Evolutionary conservation across 306 rosid genomes (phyloP).

Genomic region (Malus fusca): DNA sequence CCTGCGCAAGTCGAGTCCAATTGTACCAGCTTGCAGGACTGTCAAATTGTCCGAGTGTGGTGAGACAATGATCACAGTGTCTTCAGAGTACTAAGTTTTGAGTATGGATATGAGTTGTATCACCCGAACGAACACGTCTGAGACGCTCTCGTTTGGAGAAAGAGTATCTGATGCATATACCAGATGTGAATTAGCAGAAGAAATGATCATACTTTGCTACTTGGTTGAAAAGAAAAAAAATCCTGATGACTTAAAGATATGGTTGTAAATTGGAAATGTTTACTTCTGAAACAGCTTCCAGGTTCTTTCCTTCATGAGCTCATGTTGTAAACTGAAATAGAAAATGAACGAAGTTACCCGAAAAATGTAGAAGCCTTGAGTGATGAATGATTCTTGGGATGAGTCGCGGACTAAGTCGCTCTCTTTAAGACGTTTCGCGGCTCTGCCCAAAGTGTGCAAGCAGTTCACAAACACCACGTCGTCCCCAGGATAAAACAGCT

Average conservation of each 20-base stretch:
- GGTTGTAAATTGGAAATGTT: background rate
- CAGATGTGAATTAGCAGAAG: conserved; percentile 24
- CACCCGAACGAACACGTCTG: conserved; percentile 83
- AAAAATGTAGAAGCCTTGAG: no score
- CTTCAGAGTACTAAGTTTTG: conserved; percentile 77
- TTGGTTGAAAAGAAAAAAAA: no score
- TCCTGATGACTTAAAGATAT: background rate
- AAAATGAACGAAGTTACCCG: no score
- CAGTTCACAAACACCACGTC: no score
- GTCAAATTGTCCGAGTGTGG: conserved; percentile 92
- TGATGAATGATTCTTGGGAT: no score
- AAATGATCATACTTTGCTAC: background rate
- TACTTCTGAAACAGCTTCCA: conserved; percentile 76
- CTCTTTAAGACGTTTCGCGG: no score
- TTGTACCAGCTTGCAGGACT: conserved; percentile 75
- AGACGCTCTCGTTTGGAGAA: conserved; percentile 89
- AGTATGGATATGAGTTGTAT: conserved; percentile 93
- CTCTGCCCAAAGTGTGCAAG: no score
- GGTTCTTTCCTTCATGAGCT: conserved; percentile 77
- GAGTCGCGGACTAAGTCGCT: no score
- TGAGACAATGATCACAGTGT: conserved; percentile 76
- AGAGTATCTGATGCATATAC: conserved; percentile 68
- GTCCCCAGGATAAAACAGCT: no score
- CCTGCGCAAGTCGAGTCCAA: conserved; percentile 87
- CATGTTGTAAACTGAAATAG: no score